Conservation (phyloP, 106 monocot species). For the Posidonia australis region DNA sequence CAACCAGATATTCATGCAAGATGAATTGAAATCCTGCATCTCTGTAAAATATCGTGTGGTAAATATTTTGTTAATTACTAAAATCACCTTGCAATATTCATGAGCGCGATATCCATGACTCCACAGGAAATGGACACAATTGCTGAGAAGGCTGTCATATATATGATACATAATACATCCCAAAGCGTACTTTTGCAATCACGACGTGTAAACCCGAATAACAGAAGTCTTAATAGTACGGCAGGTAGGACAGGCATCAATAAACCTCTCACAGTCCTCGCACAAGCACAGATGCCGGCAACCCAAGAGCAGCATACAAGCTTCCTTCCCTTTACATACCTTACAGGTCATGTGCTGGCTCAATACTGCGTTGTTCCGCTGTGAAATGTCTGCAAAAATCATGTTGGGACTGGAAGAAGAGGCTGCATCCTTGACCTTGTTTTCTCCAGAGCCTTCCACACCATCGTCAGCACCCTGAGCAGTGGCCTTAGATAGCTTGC, state of each 20-base stretch:
- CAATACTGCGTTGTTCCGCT: background rate
- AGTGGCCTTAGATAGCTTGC: slow-evolving; percentile 44
- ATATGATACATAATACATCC: too few relatives aligned
- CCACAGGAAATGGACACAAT: too few relatives aligned
- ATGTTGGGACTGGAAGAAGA: slow-evolving; percentile 23
- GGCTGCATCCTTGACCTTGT: slow-evolving; percentile 41
- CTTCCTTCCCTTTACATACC: slow-evolving; percentile 42
- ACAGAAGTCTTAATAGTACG: slow-evolving; percentile 23
- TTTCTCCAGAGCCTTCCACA: slow-evolving; percentile 48
- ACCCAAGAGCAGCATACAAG: slow-evolving; percentile 46
- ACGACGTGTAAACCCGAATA: slow-evolving; percentile 44
- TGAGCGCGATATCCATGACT: too few relatives aligned
- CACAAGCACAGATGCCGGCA: slow-evolving; percentile 81
- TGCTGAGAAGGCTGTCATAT: too few relatives aligned
- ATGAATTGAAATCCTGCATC: too few relatives aligned
- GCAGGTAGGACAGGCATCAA: slow-evolving; percentile 62
- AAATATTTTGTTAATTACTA: too few relatives aligned
- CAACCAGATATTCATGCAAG: too few relatives aligned
- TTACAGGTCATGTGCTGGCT: slow-evolving; percentile 22
- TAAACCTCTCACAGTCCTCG: slow-evolving; percentile 34
- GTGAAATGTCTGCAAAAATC: background rate
- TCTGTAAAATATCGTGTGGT: too few relatives aligned
- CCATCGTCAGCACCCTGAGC: slow-evolving; percentile 24
- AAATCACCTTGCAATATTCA: too few relatives aligned
- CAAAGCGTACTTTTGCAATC: slow-evolving; percentile 3